Base-by-base conservation (phyloP, 345 rosid genomes). In the Gossypioides kirkii region DNA sequence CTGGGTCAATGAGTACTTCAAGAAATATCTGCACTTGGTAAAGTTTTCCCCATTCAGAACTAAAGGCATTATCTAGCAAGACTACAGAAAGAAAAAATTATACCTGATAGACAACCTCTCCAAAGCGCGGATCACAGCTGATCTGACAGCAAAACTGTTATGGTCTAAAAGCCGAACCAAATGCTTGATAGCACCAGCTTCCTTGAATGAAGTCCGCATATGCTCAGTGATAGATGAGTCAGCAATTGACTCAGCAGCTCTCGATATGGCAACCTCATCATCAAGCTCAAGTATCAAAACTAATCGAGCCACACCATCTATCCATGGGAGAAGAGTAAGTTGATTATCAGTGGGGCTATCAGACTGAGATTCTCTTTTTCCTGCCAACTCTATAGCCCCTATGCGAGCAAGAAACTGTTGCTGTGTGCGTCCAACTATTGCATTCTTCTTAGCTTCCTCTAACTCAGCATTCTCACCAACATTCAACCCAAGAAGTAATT, bases 361-460 rank as follows among this genome's bases (percentile, higher is more conserved):
- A 49, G 79, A 63, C 81, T 81, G 82, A 6, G 87, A 75, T 61
- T 84, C 80, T 52, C 70, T 80, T 70, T 80, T 86, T 70, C 88
- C 90, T 72, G 88, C 90, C 14, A 81, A 74, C 76, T 94, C 97
- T 78, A 88, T 90, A 50, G 87, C 90, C 74, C 97, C 94, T 73
- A 86, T 76, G 72, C 98, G 90, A 38, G 89, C 97, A 74, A 94
- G 98, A 81, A 87, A 88, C 42, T 87, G 94, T 77, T 94, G 98
- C 47, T 79, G 87, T 52, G 93, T 76, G 69, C 86, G 83, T 78
- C 92, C 94, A 84, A 90, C 81, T 61, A 89, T 83, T 28, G 97
- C 97, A 72, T 88, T 88, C 84, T 76, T 76, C 74, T 90, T 87
- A 71, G 89, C 91, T 81, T 88, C 91, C 36, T 89, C 93, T 2